Evolutionary conservation across 164 flowering plant species (phyloP), one percentile per base, ranked within the genome.

Genomic region (Vitis cinerea): DNA sequence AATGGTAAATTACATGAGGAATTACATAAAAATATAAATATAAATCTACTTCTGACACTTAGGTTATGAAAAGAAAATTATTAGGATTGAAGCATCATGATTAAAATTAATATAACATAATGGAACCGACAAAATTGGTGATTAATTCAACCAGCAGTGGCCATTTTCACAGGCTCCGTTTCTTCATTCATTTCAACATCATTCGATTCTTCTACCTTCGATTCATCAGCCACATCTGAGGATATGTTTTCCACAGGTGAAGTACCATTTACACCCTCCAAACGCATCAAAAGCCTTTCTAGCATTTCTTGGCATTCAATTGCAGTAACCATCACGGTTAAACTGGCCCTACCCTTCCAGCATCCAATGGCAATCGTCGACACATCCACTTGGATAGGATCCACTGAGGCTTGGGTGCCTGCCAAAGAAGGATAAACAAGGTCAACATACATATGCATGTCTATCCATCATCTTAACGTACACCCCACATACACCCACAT

Each of bases 291-390:
- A 37, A 90, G 92, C 79, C 99, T 83, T 66, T 88, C 91, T 8
- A 89, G 87, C 74, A 93, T 78, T 77, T 96, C 95, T 74, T 84
- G 85, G 79, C 97, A 86, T 75, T 96, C 99, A 17, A 83, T 62
- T 48, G 82, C 84, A 11, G 95, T 83, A 47, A 93, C 92, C 99
- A 96, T 93, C 10, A 91, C 90, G 11, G 80, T 74, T 61, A 96
- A 50, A 71, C 82, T 91, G 30, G 80, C 82, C 77, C 81, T 86
- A 11, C 99, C 99, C 70, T 76, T 96, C 99, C 99, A 96, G 82
- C 99, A 90, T 15, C 97, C 95, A 70, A 96, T 90, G 60, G 98
- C 97, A 68, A 93, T 81, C 15, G 94, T 84, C 14, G 90, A 84
- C 15, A 79, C 71, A 73, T 84, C 85, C n/a, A 76, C 83, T 63